Evolutionary conservation across 1,284 basidiomycete genomes (phyloP).

Genomic region (Cronartium quercuum): DNA sequence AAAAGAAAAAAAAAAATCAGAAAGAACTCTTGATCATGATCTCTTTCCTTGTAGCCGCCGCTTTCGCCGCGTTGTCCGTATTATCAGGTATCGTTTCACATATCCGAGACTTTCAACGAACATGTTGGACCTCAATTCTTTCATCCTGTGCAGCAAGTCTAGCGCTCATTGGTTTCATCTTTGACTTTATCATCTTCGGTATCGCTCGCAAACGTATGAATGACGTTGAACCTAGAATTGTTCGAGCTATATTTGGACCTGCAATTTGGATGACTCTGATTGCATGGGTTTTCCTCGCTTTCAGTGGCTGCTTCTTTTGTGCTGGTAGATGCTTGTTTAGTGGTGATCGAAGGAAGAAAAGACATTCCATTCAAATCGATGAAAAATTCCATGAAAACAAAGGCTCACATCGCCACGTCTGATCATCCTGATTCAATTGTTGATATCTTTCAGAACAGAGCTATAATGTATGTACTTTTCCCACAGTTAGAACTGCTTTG

Average conservation of each 20-base stretch:
- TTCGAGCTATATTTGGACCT: background rate
- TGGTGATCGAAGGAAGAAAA: too few relatives aligned
- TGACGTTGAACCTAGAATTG: background rate
- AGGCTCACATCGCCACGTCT: too few relatives aligned
- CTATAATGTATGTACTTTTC: too few relatives aligned
- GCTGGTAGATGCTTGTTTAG: conserved; percentile 25
- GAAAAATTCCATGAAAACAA: too few relatives aligned
- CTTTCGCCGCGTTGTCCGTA: conserved; percentile 1
- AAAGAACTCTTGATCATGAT: background rate
- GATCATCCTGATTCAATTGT: too few relatives aligned
- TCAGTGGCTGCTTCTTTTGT: conserved; percentile 33
- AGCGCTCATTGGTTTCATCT: conserved; percentile 12
- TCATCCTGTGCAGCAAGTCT: background rate
- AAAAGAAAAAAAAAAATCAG: background rate
- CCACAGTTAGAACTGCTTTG: too few relatives aligned
- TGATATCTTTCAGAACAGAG: too few relatives aligned
- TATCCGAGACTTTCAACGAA: conserved; percentile 16
- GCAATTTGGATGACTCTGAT: conserved; percentile 3
- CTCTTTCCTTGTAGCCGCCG: background rate
- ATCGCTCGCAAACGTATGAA: conserved; percentile 9
- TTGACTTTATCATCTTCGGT: conserved; percentile 19
- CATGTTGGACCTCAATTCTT: conserved; percentile 23
- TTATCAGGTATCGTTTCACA: conserved; percentile 14
- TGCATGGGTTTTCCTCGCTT: conserved; percentile 18
- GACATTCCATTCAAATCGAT: too few relatives aligned